Evolutionary conservation across 257 asterid species (phyloP), one percentile per base, ranked within the genome.

Genomic region (Paraleonurus japonicus): DNA sequence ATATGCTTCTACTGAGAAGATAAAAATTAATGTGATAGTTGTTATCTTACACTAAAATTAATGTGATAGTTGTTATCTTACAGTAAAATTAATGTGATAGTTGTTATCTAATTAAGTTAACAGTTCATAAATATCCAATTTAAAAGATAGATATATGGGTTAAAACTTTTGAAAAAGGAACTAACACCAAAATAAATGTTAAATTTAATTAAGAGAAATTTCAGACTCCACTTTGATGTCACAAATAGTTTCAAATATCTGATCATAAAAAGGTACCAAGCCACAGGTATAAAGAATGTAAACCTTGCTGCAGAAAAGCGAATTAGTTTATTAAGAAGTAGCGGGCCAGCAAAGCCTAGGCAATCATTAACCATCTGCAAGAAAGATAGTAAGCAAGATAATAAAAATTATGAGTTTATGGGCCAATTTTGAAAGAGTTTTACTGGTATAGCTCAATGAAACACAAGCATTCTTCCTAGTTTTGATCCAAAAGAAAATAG

Each of bases 281-380:
- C 35, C 37, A 26, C 24, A 74, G 60, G 5, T 37, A 33, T 9
- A 30, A 13, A 67, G 68, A 43, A 72, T 30, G 70, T 50, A 64
- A 76, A 94, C 99, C 98, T 89, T 88, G 77, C 80, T 94, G 99
- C 73, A 94, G 99, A 87, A 81, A 88, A 69, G n/a, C 75, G 96
- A 69, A 94, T 94, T 78, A 94, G 84, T 85, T 81, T 88, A 81
- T 94, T 94, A 59, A 94, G 97, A 78, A 94, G 91, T 70, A 94
- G 69, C 3, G 99, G 99, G 67, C 99, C 96, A 28, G 89, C 92
- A 81, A 94, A 94, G 68, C 98, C 85, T 45, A 94, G 82, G 82
- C 97, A 88, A 82, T 94, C 98, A 76, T 94, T 94, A 60, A 91
- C 58, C 73, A 91, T 97, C 99, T 94, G 87, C 92, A 81, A 74